phyloP scores from a whole-genome alignment of 2,329 filamentous ascomycete genomes.

The Tolypocladium amazonense region DNA sequence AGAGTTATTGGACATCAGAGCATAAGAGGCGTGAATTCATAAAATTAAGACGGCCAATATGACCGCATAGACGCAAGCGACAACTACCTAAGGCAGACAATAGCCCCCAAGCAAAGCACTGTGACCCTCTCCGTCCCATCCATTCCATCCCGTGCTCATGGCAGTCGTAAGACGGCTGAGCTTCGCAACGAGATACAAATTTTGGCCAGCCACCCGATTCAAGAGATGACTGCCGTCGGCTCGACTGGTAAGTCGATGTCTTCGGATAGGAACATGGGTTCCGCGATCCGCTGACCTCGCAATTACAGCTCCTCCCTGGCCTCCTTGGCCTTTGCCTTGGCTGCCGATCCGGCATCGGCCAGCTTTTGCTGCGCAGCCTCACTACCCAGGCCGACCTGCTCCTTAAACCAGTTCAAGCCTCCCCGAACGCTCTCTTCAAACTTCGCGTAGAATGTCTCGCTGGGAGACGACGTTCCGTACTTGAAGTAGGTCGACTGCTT shows the following conservation, averaged over 20 bases:
- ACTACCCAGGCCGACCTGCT: constrained; percentile 36
- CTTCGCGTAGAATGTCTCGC: constrained; percentile 56
- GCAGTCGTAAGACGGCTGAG: not conserved
- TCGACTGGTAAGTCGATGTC: not conserved
- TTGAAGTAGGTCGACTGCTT: constrained; percentile 68
- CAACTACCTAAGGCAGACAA: not conserved
- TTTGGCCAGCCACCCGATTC: not conserved
- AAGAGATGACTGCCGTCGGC: not conserved
- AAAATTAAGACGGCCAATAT: not conserved
- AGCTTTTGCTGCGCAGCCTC: constrained; percentile 39
- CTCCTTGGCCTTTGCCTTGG: constrained; percentile 20
- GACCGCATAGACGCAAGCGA: not conserved
- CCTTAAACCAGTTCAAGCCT: constrained; percentile 40
- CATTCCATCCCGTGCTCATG: not conserved
- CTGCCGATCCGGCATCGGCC: constrained; percentile 19
- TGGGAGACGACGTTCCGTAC: constrained; percentile 60
- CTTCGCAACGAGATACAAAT: not conserved
- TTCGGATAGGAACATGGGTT: not conserved
- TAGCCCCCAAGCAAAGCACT: not conserved
- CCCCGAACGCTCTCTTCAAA: constrained; percentile 37
- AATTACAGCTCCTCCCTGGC: constrained; percentile 39
- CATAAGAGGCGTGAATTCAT: not conserved
- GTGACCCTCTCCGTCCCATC: not conserved
- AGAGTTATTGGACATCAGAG: not conserved
- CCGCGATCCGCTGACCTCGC: not conserved